These are phyloP conservation scores for Eimeria necatrix DNA, from an alignment of 169 alveolate genomes.

Conservation along the genomic window DNA sequence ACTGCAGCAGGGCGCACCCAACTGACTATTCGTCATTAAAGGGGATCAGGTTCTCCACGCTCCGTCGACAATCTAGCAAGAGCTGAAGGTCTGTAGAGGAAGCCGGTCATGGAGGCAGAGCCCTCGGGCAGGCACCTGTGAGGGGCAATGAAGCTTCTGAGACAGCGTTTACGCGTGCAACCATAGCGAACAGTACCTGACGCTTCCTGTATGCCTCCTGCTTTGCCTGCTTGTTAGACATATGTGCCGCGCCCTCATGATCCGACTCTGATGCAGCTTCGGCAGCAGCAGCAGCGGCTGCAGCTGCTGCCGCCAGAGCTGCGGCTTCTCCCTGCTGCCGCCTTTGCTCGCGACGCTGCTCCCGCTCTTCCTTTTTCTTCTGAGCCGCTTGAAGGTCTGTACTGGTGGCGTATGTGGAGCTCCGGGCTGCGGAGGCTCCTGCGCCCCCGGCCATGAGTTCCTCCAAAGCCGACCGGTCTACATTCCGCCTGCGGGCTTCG, in stretches of 20 bases:
- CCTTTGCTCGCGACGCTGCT: conserved; percentile 38
- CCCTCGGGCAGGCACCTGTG: too few species aligned
- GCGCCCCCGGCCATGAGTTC: neutral
- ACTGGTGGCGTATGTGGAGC: neutral
- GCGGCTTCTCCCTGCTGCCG: conserved; percentile 49
- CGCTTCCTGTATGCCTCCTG: conserved; percentile 38
- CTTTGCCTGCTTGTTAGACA: conserved; percentile 23
- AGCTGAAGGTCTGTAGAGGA: too few species aligned
- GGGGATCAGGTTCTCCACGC: too few species aligned
- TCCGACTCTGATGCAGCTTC: neutral
- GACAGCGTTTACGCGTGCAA: too few species aligned
- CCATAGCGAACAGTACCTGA: neutral
- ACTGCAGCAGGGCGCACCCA: too few species aligned
- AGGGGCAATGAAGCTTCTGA: too few species aligned
- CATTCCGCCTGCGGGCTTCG: neutral
- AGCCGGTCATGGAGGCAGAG: neutral
- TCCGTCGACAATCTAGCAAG: too few species aligned
- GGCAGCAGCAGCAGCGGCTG: conserved; percentile 31
- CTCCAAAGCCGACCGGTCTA: conserved; percentile 6
- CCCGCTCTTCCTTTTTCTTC: conserved; percentile 14
- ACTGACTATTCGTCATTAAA: too few species aligned
- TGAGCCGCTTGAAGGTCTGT: neutral
- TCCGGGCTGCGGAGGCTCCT: neutral
- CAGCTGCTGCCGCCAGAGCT: conserved; percentile 12
- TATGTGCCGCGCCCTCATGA: neutral